Conservation (phyloP, 805 yeast species). For the Yueomyces sinensis region DNA sequence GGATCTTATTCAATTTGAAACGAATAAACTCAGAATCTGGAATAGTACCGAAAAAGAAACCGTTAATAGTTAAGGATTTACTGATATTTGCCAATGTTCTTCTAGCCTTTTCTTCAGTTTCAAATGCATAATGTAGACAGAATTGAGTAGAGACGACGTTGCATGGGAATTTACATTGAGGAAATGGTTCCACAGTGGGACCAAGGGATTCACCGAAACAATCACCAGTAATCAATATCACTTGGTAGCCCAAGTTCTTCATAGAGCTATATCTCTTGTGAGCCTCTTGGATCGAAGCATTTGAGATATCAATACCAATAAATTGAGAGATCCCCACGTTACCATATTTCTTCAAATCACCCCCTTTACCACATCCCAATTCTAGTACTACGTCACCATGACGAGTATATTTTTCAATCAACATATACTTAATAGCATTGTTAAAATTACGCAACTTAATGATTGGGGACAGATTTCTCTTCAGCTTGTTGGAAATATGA, state of each 20-base stretch:
- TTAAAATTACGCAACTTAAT: conserved; percentile 79
- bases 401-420: conserved; percentile 56
- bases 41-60: conserved; percentile 83
- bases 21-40: conserved; percentile 82
- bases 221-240: conserved; percentile 84
- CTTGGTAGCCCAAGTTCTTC: conserved; percentile 52
- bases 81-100: conserved; percentile 63
- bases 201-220: conserved; percentile 66
- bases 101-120: conserved; percentile 67
- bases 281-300: conserved; percentile 78
- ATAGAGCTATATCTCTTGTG: conserved; percentile 51
- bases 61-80: conserved; percentile 65
- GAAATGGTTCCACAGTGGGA: conserved; percentile 52
- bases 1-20: conserved; percentile 41
- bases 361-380: conserved; percentile 96
- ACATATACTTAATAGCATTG: conserved; percentile 78
- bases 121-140: conserved; percentile 91
- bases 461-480: conserved; percentile 69
- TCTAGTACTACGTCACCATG: conserved; percentile 55
- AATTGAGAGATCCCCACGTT: conserved; percentile 60
- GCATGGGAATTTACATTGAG: conserved; percentile 60
- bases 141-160: conserved; percentile 86
- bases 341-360: conserved; percentile 86
- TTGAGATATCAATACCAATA: conserved; percentile 86
- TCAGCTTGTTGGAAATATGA: conserved; percentile 43